phyloP scores from a whole-genome alignment of 2,329 filamentous ascomycete species.

The Pseudopithomyces chartarum region DNA sequence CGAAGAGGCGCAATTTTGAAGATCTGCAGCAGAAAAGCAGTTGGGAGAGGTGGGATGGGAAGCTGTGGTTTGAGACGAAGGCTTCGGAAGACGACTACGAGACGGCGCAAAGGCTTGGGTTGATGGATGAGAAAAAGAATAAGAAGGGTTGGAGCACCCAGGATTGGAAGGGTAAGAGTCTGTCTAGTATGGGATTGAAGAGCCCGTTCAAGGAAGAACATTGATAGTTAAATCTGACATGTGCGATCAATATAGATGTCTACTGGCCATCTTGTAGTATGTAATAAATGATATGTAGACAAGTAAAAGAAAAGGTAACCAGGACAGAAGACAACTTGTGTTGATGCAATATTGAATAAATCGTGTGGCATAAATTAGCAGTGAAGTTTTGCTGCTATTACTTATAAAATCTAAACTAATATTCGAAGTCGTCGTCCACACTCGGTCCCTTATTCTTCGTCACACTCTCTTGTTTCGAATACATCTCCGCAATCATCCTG shows the following conservation, averaged over 20 bases:
- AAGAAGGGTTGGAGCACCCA: background rate
- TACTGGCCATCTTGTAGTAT: too few relatives aligned
- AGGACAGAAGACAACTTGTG: too few relatives aligned
- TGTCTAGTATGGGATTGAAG: background rate
- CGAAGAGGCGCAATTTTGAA: background rate
- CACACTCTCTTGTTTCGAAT: slow-evolving; percentile 90
- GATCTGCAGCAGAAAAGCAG: background rate
- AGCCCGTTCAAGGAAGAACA: background rate
- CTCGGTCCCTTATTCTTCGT: slow-evolving; percentile 81
- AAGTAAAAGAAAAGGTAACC: too few relatives aligned
- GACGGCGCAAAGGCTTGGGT: background rate
- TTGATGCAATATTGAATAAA: too few relatives aligned
- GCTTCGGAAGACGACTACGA: background rate
- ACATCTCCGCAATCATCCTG: slow-evolving; percentile 93
- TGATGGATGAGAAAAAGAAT: background rate
- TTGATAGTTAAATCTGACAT: too few relatives aligned
- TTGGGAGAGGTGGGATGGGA: slow-evolving; percentile 10
- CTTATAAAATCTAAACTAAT: slow-evolving; percentile 58
- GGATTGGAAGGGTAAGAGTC: background rate
- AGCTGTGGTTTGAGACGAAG: background rate
- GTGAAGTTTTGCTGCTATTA: background rate
- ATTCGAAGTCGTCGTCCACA: slow-evolving; percentile 98
- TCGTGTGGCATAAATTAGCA: background rate
- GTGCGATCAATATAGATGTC: too few relatives aligned
- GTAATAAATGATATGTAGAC: too few relatives aligned